phyloP scores from a whole-genome alignment of 768 basidiomycete species.

The Collybia sp. region DNA sequence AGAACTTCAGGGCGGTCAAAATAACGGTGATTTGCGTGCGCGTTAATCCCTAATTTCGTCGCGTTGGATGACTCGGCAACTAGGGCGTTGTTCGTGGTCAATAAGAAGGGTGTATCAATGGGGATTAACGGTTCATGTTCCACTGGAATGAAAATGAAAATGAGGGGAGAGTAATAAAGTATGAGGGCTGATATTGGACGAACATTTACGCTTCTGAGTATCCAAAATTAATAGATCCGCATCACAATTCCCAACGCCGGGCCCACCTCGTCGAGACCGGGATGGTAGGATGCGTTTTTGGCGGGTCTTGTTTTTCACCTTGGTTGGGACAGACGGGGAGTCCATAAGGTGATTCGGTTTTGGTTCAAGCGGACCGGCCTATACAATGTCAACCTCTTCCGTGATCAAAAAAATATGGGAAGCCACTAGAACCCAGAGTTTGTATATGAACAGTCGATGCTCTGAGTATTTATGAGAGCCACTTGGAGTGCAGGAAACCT shows the following conservation, averaged over 20 bases:
- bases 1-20: constrained; percentile 78
- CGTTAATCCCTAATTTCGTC: constrained; percentile 44
- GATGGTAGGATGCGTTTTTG: constrained; percentile 81
- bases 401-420: too few relatives aligned
- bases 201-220: constrained; percentile 72
- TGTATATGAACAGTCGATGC: too few relatives aligned
- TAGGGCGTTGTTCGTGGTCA: constrained; percentile 67
- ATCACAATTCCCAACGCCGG: constrained; percentile 75
- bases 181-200: constrained; percentile 21
- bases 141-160: constrained; percentile 29
- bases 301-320: constrained; percentile 32
- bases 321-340: constrained; percentile 27
- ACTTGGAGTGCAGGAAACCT: too few relatives aligned
- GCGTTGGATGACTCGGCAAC: constrained; percentile 36
- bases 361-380: too few relatives aligned
- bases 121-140: constrained; percentile 74
- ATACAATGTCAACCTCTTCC: too few relatives aligned
- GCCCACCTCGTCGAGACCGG: constrained; percentile 75
- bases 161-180: background rate
- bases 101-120: constrained; percentile 54
- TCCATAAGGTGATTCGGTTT: constrained; percentile 22
- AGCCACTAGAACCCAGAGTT: too few relatives aligned
- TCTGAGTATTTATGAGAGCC: too few relatives aligned
- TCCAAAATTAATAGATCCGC: constrained; percentile 83
- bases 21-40: constrained; percentile 62